Conservation (phyloP, 768 basidiomycete genomes). For the Jaapia argillacea region DNA sequence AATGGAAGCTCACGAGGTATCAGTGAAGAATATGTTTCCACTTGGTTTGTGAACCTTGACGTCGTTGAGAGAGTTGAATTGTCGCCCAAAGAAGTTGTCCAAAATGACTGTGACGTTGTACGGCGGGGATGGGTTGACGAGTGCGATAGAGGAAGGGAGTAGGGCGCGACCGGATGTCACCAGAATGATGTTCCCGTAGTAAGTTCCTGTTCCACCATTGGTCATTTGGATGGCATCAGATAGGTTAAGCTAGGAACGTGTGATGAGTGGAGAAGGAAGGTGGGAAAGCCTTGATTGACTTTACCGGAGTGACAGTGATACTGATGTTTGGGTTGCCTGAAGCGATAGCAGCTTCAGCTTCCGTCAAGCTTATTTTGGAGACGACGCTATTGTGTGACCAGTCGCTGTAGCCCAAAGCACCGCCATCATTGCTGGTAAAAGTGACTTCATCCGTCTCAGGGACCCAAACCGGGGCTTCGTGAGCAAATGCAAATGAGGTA, state of each 20-base stretch:
- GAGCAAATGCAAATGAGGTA: conserved; percentile 59
- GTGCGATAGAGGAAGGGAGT: conserved; percentile 49
- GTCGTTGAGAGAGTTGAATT: conserved; percentile 79
- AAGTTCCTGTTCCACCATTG: conserved; percentile 60
- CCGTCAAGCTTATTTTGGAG: conserved; percentile 49
- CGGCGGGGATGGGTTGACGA: conserved; percentile 55
- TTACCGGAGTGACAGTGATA: conserved; percentile 34
- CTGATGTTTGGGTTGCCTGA: conserved; percentile 28
- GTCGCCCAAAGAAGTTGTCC: conserved; percentile 72
- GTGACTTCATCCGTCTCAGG: conserved; percentile 62
- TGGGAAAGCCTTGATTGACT: conserved; percentile 2
- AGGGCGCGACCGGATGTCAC: conserved; percentile 57
- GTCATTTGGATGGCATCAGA: conserved; percentile 57
- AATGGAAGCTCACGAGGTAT: conserved; percentile 39
- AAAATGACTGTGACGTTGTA: conserved; percentile 60
- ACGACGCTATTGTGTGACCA: conserved; percentile 54
- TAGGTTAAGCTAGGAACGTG: conserved; percentile 37
- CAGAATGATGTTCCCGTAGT: conserved; percentile 46
- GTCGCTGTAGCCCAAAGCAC: conserved; percentile 51
- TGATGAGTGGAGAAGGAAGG: conserved; percentile 1
- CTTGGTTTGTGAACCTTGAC: conserved; percentile 60
- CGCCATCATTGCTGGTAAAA: conserved; percentile 65
- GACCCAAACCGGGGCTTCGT: conserved; percentile 68
- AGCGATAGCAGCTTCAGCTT: conserved; percentile 37
- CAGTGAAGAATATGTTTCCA: conserved; percentile 68